Percentiles rank a stretch among this genome's conserved stretches.
Conservation (phyloP, 2,329 filamentous ascomycete genomes). For the Colletotrichum filicis region DNA sequence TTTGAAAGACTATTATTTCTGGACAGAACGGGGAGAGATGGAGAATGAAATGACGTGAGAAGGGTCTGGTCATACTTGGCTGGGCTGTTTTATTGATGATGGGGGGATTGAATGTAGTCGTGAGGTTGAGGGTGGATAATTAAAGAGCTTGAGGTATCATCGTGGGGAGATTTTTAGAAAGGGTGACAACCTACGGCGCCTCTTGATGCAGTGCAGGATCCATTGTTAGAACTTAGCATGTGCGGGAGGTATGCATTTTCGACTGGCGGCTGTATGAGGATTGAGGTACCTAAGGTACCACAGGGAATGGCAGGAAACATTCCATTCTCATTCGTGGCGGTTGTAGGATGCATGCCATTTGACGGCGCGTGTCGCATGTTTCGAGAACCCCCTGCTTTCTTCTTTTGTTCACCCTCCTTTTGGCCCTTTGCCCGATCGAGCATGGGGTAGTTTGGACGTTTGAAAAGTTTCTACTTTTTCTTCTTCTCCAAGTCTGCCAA, state of each 20-base stretch:
- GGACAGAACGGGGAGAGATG: not conserved
- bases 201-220: not conserved
- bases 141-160: no score
- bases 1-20: not conserved
- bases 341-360: conserved; percentile 31
- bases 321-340: conserved; percentile 31
- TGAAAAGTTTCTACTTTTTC: not conserved
- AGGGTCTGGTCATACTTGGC: not conserved
- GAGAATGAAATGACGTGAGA: not conserved
- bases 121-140: no score
- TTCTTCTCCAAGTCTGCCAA: not conserved
- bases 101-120: no score
- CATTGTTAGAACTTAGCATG: not conserved
- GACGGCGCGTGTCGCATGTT: conserved; percentile 34
- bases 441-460: not conserved
- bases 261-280: conserved; percentile 16
- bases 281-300: no score
- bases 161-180: no score
- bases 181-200: no score
- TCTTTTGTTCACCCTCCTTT: not conserved
- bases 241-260: not conserved
- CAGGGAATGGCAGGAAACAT: conserved; percentile 14
- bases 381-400: conserved; percentile 16
- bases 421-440: not conserved
- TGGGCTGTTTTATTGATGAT: not conserved